phyloP scores from a whole-genome alignment of 495 filamentous ascomycete species.

The Talaromyces borbonicus region DNA sequence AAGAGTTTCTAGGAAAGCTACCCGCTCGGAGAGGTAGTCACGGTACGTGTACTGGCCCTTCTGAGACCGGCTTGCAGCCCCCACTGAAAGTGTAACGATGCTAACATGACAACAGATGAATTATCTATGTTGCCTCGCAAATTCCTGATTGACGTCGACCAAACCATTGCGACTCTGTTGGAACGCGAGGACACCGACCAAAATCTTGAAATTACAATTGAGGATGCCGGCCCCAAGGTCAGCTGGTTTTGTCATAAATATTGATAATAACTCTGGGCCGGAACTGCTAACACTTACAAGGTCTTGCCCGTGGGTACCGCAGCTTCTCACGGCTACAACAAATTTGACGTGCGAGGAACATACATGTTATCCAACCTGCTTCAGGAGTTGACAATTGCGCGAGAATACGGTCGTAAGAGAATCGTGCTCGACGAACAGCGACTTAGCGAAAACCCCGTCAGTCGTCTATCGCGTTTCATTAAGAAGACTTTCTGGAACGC shows the following conservation, averaged over 20 bases:
- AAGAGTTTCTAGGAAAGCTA: slow-evolving; percentile 24
- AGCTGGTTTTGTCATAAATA: slow-evolving; percentile 5
- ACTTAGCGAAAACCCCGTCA: slow-evolving; percentile 86
- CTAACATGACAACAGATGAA: slow-evolving; percentile 33
- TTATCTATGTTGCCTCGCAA: slow-evolving; percentile 44
- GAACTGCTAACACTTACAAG: slow-evolving; percentile 23
- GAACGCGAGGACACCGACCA: slow-evolving; percentile 80
- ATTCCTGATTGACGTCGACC: slow-evolving; percentile 69
- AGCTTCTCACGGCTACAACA: slow-evolving; percentile 74
- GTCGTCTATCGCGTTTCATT: slow-evolving; percentile 75
- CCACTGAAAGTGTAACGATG: neutral
- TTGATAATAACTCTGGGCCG: neutral
- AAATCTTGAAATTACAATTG: slow-evolving; percentile 94
- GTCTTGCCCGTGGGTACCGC: slow-evolving; percentile 73
- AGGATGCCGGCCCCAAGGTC: slow-evolving; percentile 91
- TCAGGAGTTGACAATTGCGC: slow-evolving; percentile 84
- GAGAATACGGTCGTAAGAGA: slow-evolving; percentile 71
- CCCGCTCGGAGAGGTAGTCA: slow-evolving; percentile 36
- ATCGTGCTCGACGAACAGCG: slow-evolving; percentile 81
- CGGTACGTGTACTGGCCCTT: slow-evolving; percentile 25
- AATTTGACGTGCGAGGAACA: slow-evolving; percentile 79
- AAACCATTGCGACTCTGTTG: slow-evolving; percentile 60
- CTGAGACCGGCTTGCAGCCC: neutral
- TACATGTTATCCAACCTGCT: slow-evolving; percentile 94
- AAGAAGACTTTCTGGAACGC: slow-evolving; percentile 83